Conservation (phyloP, 2,329 filamentous ascomycete species). For the Colletotrichum chrysophilum region DNA sequence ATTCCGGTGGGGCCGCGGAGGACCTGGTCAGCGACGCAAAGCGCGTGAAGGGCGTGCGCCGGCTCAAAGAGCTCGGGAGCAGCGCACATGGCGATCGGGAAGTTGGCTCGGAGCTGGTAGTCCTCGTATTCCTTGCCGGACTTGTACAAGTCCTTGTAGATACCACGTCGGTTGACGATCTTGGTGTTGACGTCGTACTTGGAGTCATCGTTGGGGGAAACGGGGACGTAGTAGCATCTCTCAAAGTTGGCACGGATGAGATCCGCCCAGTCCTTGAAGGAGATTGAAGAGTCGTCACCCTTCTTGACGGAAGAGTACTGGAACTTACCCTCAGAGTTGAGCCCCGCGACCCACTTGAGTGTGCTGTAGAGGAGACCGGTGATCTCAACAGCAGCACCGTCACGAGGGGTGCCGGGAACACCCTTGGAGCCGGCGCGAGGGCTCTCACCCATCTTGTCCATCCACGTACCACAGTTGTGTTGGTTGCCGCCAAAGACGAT, state of each 20-base stretch:
- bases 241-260: conserved; percentile 89
- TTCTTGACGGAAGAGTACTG: conserved; percentile 75
- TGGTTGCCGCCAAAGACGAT: conserved; percentile 95
- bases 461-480: conserved; percentile 96
- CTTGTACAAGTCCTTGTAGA: conserved; percentile 97
- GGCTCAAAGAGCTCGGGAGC: conserved; percentile 87
- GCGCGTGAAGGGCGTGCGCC: conserved; percentile 77
- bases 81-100: conserved; percentile 93
- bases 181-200: conserved; percentile 80
- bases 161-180: conserved; percentile 87
- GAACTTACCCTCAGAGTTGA: conserved; percentile 74
- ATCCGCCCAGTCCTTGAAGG: conserved; percentile 79
- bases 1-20: conserved; percentile 91
- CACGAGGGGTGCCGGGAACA: conserved; percentile 92
- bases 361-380: conserved; percentile 92
- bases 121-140: conserved; percentile 97
- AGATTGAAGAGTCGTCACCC: conserved; percentile 63
- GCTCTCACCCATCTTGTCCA: conserved; percentile 99
- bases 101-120: conserved; percentile 95
- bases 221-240: conserved; percentile 86
- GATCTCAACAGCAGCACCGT: conserved; percentile 94
- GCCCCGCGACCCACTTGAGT: conserved; percentile 76
- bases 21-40: conserved; percentile 79
- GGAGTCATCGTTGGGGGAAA: conserved; percentile 70
- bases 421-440: conserved; percentile 90